These are phyloP conservation scores for Cornus kousa DNA, from an alignment of 148 eudicot species.

Conservation along the genomic window DNA sequence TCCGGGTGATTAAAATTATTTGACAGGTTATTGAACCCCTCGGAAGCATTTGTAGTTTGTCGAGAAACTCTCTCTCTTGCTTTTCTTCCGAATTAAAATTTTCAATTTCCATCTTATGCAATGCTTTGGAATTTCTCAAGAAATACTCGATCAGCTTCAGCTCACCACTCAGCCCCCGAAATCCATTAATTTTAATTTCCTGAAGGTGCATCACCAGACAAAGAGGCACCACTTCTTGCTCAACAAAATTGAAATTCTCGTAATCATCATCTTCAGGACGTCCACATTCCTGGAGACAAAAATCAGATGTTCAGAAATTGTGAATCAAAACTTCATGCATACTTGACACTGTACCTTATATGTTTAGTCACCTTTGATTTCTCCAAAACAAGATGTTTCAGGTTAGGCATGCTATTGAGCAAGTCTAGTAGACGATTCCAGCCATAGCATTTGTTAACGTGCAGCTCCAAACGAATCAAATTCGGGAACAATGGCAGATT, in stretches of 20 bases:
- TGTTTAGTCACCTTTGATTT: too few relatives aligned
- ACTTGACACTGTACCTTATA: too few relatives aligned
- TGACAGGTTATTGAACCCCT: constrained; percentile 11
- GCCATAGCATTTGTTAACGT: too few relatives aligned
- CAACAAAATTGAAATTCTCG: neutral
- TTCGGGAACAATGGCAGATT: too few relatives aligned
- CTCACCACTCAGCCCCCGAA: constrained; percentile 1
- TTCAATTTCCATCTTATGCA: constrained; percentile 2
- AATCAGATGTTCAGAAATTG: too few relatives aligned
- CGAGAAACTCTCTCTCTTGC: neutral
- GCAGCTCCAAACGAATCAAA: too few relatives aligned
- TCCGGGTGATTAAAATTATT: neutral
- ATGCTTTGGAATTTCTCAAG: neutral
- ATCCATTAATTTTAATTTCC: neutral
- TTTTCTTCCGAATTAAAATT: neutral
- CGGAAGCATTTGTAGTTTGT: neutral
- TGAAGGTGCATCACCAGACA: neutral
- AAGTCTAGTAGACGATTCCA: too few relatives aligned
- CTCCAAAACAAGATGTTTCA: too few relatives aligned
- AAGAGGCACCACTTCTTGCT: neutral
- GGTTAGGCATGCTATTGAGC: too few relatives aligned
- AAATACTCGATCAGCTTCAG: constrained; percentile 11
- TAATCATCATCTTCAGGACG: too few relatives aligned
- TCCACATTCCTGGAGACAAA: too few relatives aligned
- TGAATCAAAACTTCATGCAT: too few relatives aligned